These are phyloP conservation scores for Cytospora paraplurivora DNA, from an alignment of 2,329 filamentous ascomycete genomes.

Conservation along the genomic window DNA sequence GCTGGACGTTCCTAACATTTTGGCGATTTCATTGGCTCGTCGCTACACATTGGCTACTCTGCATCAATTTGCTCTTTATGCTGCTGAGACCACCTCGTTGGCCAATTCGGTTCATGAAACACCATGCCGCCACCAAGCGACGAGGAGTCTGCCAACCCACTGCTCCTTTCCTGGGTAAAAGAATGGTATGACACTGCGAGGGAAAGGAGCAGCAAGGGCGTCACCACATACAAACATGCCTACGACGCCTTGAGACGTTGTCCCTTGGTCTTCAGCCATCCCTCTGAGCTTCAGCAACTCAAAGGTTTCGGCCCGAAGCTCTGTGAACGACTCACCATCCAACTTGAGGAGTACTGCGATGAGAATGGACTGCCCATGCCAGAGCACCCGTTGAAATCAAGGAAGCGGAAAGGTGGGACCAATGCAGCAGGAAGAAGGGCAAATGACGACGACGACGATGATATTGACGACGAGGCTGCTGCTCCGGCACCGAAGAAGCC, in stretches of 20 bases:
- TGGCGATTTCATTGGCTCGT: not conserved
- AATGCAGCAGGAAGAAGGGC: conserved; percentile 37
- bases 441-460: conserved; percentile 36
- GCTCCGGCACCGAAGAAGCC: conserved; percentile 56
- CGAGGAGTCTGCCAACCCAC: conserved; percentile 64
- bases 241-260: conserved; percentile 77
- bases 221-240: conserved; percentile 73
- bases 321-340: conserved; percentile 67
- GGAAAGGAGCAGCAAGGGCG: conserved; percentile 69
- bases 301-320: conserved; percentile 73
- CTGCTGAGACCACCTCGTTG: not conserved
- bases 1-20: not conserved
- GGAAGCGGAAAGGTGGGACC: conserved; percentile 41
- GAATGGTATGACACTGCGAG: conserved; percentile 74
- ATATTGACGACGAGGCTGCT: conserved; percentile 41
- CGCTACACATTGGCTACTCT: not conserved
- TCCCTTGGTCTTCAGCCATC: conserved; percentile 70
- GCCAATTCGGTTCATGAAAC: not conserved
- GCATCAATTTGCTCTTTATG: not conserved
- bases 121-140: conserved; percentile 30
- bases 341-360: conserved; percentile 61
- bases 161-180: conserved; percentile 72
- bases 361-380: conserved; percentile 71
- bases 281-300: conserved; percentile 71
- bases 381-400: conserved; percentile 49